These are phyloP conservation scores for Saxophila tyrrhenica DNA, from an alignment of 495 filamentous ascomycete species.

Conservation along the genomic window DNA sequence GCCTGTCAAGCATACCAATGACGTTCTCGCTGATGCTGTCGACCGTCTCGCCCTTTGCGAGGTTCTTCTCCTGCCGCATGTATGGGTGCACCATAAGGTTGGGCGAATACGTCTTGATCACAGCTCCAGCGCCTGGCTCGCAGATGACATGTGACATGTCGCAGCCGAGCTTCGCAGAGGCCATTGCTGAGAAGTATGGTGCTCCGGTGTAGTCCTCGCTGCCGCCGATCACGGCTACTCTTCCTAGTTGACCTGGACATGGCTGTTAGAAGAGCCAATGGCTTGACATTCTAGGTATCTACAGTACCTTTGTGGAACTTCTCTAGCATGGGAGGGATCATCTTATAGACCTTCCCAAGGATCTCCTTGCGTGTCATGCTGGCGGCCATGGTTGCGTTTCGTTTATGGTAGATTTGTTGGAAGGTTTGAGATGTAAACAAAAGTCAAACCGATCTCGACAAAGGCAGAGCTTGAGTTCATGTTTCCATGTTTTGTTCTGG, in stretches of 20 bases:
- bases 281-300: constrained; percentile 5
- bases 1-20: constrained; percentile 65
- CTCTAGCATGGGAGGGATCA: constrained; percentile 90
- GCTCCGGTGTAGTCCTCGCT: constrained; percentile 94
- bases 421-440: neutral
- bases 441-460: neutral
- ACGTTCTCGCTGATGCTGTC: constrained; percentile 55
- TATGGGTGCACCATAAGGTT: constrained; percentile 98
- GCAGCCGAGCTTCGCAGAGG: constrained; percentile 66
- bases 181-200: constrained; percentile 96
- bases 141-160: constrained; percentile 80
- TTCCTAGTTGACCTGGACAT: constrained; percentile 68
- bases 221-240: constrained; percentile 89
- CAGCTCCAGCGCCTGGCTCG: constrained; percentile 67
- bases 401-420: neutral
- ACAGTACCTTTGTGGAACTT: constrained; percentile 86
- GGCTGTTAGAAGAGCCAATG: neutral
- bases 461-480: neutral
- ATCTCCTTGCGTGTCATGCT: constrained; percentile 50
- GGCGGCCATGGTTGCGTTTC: constrained; percentile 27
- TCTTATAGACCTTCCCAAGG: constrained; percentile 70
- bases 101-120: constrained; percentile 95
- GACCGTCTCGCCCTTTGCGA: constrained; percentile 31
- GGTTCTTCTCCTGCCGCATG: constrained; percentile 61
- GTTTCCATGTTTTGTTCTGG: neutral